Base-by-base conservation (phyloP, 1,284 basidiomycete genomes). In the Ganoderma sp. region DNA sequence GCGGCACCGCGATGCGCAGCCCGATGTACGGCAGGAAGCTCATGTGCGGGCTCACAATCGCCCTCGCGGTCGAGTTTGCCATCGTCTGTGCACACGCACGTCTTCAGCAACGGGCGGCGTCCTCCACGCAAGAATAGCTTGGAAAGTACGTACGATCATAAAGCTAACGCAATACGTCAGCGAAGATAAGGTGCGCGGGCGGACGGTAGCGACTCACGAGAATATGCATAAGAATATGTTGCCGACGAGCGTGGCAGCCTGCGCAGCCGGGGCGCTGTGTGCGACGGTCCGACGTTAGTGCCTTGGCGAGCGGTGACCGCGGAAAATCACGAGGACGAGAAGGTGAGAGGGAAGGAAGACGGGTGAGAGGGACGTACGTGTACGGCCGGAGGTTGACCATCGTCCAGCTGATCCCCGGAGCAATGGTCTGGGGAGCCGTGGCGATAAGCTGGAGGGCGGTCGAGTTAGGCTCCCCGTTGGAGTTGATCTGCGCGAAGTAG, bases 201-300 rank as follows among this genome's bases (percentile, higher is more conserved):
- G 28, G 52, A 41, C 1, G 34, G 32, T 39, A 25, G n/a, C 17
- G 22, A 75, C 78, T 69, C 77, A 83, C 69, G 81, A 71, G 25
- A 82, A 76, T 54, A 88, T 86, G 72, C 81, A 78, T 70, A 86
- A 76, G 78, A 86, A 87, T 64, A 87, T 82, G 61, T 82, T 77
- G 14, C 82, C 86, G 58, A 87, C 84, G 19, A 87, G 81, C 1
- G 84, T 84, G 56, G 85, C 83, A 0, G 87, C 87, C 22, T 81
- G 79, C 0, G 85, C 84, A 9, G 85, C 83, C 1, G 85, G 83
- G 39, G 83, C 79, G 19, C 74, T 57, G 76, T 77, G 37, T 22
- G 39, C 22, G 2, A n/a, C 7, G 2, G 8, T 37, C 19, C 4
- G 37, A 8, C 8, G 54, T 48, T 5, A 32, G 34, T 57, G 8